Conservation (phyloP, 768 basidiomycete genomes). For the Lactarius hatsudake region DNA sequence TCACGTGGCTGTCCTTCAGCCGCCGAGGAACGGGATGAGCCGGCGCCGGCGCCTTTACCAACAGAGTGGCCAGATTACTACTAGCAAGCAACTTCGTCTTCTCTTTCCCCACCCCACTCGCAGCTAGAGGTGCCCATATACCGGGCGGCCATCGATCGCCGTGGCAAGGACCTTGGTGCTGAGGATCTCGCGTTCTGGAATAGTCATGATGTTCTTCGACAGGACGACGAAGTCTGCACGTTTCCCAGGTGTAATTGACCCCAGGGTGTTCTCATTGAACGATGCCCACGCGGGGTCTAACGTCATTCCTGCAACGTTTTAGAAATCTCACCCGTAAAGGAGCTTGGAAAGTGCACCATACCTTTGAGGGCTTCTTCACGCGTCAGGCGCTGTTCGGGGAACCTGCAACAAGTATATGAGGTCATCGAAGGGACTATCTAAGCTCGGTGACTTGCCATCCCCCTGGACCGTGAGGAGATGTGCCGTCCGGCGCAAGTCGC, state of each 20-base stretch:
- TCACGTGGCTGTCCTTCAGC: slow-evolving; percentile 6
- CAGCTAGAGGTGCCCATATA: slow-evolving; percentile 41
- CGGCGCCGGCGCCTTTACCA: slow-evolving; percentile 12
- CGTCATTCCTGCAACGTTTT: slow-evolving; percentile 64
- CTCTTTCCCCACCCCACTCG: slow-evolving; percentile 2
- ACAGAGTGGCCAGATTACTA: slow-evolving; percentile 6
- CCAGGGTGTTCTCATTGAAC: slow-evolving; percentile 68
- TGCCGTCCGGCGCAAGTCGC: slow-evolving; percentile 62
- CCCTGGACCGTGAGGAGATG: slow-evolving; percentile 75
- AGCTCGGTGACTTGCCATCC: slow-evolving; percentile 62
- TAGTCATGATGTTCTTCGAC: slow-evolving; percentile 75
- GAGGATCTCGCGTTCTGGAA: slow-evolving; percentile 58
- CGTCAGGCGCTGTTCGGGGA: slow-evolving; percentile 74
- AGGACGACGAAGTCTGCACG: slow-evolving; percentile 84
- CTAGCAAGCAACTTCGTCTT: slow-evolving; percentile 10
- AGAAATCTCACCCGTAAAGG: not conserved
- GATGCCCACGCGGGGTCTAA: slow-evolving; percentile 85
- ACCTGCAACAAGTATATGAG: slow-evolving; percentile 47
- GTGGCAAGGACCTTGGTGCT: slow-evolving; percentile 68
- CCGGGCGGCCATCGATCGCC: slow-evolving; percentile 67
- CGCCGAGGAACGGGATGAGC: slow-evolving; percentile 8
- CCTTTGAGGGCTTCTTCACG: slow-evolving; percentile 76
- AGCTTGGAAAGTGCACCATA: slow-evolving; percentile 28
- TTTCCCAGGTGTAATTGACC: slow-evolving; percentile 78
- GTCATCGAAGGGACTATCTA: not conserved